Conservation (phyloP, 225 moss, liverwort and hornwort genomes). For the Polytrichum commune region DNA sequence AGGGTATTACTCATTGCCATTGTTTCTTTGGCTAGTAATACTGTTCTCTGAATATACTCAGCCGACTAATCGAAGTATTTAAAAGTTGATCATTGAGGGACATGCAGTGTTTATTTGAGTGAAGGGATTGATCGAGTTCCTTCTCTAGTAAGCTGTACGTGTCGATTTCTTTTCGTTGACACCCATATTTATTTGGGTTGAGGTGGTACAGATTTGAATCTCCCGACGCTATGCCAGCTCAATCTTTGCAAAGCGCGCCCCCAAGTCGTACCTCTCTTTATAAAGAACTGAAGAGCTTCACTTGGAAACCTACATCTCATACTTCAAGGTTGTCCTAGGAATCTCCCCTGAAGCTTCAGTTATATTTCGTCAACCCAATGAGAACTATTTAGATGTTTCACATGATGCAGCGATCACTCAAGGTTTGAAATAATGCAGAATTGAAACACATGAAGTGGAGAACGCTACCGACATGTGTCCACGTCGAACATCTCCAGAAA, state of each 20-base stretch:
- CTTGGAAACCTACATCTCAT: conserved; percentile 10
- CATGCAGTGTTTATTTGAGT: not conserved
- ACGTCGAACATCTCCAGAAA: conserved; percentile 14
- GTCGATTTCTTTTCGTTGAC: not conserved
- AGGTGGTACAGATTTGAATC: conserved; percentile 31
- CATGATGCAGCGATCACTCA: conserved; percentile 3
- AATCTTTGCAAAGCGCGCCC: conserved; percentile 6
- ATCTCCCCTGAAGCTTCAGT: conserved; percentile 1
- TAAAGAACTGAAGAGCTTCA: conserved; percentile 27
- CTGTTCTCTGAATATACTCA: not conserved
- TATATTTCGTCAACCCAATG: conserved; percentile 3
- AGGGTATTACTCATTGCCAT: not conserved
- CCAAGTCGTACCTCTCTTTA: conserved; percentile 19
- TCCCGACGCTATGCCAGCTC: conserved; percentile 6
- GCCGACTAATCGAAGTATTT: not conserved
- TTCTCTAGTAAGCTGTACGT: not conserved
- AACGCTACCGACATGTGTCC: conserved; percentile 13
- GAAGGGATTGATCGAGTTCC: not conserved
- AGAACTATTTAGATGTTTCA: conserved; percentile 25
- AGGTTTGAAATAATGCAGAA: not conserved
- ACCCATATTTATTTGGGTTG: not conserved
- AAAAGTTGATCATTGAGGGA: not conserved
- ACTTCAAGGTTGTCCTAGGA: conserved; percentile 22
- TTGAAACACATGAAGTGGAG: conserved; percentile 1
- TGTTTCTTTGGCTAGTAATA: not conserved